phyloP scores from a whole-genome alignment of 2,329 filamentous ascomycete genomes.

The Botrytis deweyae region DNA sequence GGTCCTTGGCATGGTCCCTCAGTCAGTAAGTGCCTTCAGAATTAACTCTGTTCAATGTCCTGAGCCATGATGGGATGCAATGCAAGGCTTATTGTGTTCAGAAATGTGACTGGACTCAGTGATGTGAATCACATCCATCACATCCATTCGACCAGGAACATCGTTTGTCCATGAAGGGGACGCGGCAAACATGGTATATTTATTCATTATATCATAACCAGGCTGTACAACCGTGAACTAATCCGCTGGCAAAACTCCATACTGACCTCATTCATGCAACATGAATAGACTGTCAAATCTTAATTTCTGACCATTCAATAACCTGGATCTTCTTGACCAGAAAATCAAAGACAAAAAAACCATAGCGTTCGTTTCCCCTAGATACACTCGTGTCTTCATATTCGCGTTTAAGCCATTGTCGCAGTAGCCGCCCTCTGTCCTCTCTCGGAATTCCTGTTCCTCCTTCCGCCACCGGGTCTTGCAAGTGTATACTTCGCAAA shows the following conservation, averaged over 20 bases:
- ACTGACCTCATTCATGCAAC: not conserved
- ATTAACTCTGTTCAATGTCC: not conserved
- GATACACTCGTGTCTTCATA: not conserved
- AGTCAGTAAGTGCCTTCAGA: not conserved
- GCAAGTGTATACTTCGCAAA: constrained; percentile 88
- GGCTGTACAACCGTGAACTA: not conserved
- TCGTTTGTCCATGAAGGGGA: not conserved
- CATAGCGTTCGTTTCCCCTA: not conserved
- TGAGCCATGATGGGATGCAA: not conserved
- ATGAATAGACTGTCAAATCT: not conserved
- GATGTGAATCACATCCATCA: not conserved
- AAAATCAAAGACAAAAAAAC: not conserved
- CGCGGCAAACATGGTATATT: not conserved
- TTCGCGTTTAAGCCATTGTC: constrained; percentile 21
- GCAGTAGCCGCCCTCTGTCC: constrained; percentile 31
- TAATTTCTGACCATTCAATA: not conserved
- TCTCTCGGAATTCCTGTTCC: constrained; percentile 32
- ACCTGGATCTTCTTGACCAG: not conserved
- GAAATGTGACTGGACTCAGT: not conserved
- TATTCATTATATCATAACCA: constrained; percentile 21
- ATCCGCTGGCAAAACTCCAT: constrained; percentile 8
- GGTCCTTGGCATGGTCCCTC: not conserved
- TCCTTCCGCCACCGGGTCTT: constrained; percentile 37
- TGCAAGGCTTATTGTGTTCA: not conserved
- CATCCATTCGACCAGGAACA: not conserved